Evolutionary conservation across 2,329 filamentous ascomycete species (phyloP).

Genomic region (Cordyceps pruinosa): DNA sequence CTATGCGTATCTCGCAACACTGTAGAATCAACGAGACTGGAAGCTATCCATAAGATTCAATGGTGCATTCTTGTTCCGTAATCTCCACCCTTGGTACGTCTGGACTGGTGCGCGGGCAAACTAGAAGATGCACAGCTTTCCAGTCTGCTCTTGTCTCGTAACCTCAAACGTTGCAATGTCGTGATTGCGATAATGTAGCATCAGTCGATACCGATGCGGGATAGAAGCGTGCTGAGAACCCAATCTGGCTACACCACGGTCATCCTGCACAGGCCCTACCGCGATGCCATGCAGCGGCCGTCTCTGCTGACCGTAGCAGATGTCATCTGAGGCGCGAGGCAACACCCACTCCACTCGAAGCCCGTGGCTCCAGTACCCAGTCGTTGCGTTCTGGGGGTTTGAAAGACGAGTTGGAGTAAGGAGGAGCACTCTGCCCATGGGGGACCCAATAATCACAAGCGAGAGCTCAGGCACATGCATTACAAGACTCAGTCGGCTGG

Average conservation of each 20-base stretch:
- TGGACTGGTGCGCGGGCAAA: neutral
- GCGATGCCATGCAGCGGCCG: constrained; percentile 60
- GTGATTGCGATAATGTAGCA: constrained; percentile 67
- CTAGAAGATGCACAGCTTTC: constrained; percentile 31
- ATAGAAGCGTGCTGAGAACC: constrained; percentile 18
- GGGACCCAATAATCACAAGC: constrained; percentile 60
- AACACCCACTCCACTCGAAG: constrained; percentile 50
- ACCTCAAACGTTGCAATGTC: constrained; percentile 65
- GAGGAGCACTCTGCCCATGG: constrained; percentile 59
- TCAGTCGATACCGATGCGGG: constrained; percentile 54
- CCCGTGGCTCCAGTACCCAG: constrained; percentile 29
- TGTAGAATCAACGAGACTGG: no score
- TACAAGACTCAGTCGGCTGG: constrained; percentile 48
- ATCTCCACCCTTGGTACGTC: no score
- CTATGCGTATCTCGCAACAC: no score
- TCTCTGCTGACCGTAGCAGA: constrained; percentile 33
- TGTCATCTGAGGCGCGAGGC: constrained; percentile 42
- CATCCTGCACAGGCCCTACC: constrained; percentile 53
- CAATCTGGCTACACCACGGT: constrained; percentile 20
- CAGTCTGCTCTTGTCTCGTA: constrained; percentile 33
- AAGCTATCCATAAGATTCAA: no score
- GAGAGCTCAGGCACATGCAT: constrained; percentile 61
- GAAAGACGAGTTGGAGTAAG: constrained; percentile 44
- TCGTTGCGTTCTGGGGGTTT: constrained; percentile 17
- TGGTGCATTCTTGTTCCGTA: neutral